These are phyloP conservation scores for Solanum chaucha DNA, from an alignment of 257 asterid genomes.

Conservation along the genomic window DNA sequence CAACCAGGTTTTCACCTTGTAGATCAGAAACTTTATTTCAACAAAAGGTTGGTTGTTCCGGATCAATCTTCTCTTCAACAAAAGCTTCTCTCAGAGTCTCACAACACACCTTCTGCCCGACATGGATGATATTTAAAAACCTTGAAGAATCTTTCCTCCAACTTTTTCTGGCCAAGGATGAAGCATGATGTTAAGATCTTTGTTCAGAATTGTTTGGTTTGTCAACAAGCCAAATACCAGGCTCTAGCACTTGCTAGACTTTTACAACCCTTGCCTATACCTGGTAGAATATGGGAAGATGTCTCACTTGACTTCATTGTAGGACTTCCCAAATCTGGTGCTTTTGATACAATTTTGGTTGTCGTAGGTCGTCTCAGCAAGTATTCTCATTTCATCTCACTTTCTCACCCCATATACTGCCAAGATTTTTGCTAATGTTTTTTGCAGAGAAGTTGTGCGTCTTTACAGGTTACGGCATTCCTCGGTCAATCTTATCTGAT, in stretches of 20 bases:
- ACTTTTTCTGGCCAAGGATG: not conserved
- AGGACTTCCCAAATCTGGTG: not conserved
- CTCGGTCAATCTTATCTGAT: not conserved
- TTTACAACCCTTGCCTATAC: not conserved
- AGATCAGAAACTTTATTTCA: not conserved
- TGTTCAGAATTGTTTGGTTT: not conserved
- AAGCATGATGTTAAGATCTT: not conserved
- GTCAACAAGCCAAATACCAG: not conserved
- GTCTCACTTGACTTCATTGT: not conserved
- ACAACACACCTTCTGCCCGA: not conserved
- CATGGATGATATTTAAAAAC: not conserved
- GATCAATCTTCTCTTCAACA: not conserved
- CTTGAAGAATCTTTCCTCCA: not conserved
- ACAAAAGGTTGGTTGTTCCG: not conserved
- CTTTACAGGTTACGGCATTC: not conserved
- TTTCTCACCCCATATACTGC: not conserved
- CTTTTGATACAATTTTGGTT: not conserved
- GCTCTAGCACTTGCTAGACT: not conserved
- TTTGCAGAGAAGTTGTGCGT: not conserved
- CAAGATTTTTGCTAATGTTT: not conserved
- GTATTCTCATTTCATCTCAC: not conserved
- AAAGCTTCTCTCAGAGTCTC: not conserved
- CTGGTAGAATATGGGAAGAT: not conserved
- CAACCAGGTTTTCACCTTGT: not conserved
- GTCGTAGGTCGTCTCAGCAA: not conserved